Percentiles rank a stretch among this genome's conserved stretches.
These are phyloP conservation scores for Herpetomonas tarakana DNA, from an alignment of 208 protist genomes.

Conservation along the genomic window DNA sequence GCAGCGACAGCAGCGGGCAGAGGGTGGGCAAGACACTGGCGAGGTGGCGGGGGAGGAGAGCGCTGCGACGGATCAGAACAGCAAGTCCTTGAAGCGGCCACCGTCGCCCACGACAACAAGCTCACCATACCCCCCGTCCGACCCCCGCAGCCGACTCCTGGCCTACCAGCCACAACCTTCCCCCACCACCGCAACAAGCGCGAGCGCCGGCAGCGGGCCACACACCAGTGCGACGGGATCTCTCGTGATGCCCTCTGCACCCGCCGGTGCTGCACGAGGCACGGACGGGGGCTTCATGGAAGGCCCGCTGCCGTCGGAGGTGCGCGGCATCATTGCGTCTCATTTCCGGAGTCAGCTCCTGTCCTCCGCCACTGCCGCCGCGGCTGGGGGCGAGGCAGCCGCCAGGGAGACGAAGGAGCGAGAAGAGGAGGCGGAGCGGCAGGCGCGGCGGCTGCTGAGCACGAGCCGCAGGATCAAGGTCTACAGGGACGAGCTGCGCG, in stretches of 20 bases:
- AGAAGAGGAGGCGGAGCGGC: conserved; percentile 59
- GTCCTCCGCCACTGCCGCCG: not conserved
- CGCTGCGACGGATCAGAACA: not conserved
- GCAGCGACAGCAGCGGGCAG: not conserved
- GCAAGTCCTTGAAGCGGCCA: too few relatives aligned
- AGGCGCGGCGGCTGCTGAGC: conserved; percentile 77
- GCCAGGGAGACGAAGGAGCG: not conserved
- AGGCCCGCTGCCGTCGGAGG: conserved; percentile 68
- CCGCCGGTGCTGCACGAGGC: too few relatives aligned
- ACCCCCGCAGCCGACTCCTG: not conserved
- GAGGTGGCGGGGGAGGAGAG: conserved; percentile 1
- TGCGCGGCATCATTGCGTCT: conserved; percentile 58
- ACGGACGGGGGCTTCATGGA: conserved; percentile 22
- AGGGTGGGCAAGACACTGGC: not conserved
- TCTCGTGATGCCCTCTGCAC: too few relatives aligned
- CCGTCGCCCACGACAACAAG: too few relatives aligned
- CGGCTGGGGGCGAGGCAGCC: not conserved
- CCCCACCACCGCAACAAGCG: not conserved
- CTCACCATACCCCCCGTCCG: not conserved
- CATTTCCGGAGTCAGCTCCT: conserved; percentile 9
- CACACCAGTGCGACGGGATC: not conserved
- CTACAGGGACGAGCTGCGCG: conserved; percentile 74
- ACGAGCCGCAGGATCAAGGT: conserved; percentile 70
- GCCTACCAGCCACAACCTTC: not conserved
- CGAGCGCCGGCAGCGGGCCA: not conserved